These are phyloP conservation scores for Oryza australiensis DNA, from an alignment of 176 grass and related monocot genomes.

Conservation along the genomic window DNA sequence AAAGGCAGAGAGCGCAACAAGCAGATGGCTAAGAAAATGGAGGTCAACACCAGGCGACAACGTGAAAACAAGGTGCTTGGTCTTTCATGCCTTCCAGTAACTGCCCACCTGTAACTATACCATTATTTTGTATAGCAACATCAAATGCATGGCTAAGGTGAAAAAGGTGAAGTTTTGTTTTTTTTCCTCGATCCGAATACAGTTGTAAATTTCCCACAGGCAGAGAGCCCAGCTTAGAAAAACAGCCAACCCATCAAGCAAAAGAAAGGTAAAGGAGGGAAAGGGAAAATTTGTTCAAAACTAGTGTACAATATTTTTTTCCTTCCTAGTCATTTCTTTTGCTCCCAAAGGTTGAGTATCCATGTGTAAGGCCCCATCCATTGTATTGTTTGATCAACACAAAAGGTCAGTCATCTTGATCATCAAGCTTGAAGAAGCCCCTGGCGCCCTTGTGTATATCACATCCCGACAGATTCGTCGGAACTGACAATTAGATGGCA, in stretches of 20 bases:
- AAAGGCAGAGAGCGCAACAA: conserved; percentile 52
- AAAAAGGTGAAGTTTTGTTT: conserved; percentile 24
- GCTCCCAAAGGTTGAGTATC: conserved; percentile 13
- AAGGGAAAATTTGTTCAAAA: not conserved
- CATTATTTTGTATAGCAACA: conserved; percentile 63
- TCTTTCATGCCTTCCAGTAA: conserved; percentile 13
- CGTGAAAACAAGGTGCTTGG: conserved; percentile 7
- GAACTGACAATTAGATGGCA: conserved; percentile 37
- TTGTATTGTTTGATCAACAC: conserved; percentile 18
- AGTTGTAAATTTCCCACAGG: conserved; percentile 35
- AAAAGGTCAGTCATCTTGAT: not conserved
- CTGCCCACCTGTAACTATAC: conserved; percentile 52
- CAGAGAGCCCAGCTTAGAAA: conserved; percentile 20
- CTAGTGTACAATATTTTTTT: not conserved
- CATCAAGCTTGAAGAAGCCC: conserved; percentile 22
- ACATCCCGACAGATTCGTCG: conserved; percentile 1
- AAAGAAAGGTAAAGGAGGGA: conserved; percentile 2
- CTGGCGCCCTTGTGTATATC: conserved; percentile 42
- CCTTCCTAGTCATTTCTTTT: not conserved
- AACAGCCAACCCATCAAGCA: conserved; percentile 6
- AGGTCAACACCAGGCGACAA: conserved; percentile 32
- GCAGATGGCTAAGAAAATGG: conserved; percentile 39
- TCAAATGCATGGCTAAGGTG: conserved; percentile 17
- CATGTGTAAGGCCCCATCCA: not conserved
- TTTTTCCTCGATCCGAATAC: conserved; percentile 16